Base-by-base conservation (phyloP, 2,329 filamentous ascomycete genomes). In the Penicillium sp. region DNA sequence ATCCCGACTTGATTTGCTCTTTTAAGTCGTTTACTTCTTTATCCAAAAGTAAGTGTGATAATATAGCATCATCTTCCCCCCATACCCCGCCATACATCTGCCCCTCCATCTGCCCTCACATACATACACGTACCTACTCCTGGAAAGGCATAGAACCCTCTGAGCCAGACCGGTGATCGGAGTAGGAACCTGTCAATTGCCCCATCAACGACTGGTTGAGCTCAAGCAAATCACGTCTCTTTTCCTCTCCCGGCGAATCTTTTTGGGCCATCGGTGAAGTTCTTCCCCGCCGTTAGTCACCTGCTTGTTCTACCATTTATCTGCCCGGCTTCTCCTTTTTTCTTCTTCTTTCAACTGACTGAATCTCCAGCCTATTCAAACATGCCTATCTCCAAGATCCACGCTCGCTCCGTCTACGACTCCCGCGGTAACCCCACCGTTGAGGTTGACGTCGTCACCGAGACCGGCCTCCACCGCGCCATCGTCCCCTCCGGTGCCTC, bases 341-440 rank as follows among this genome's bases (percentile, higher is more conserved):
- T 52, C 49, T 43, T 57, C 38, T 49, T 55, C 47, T 54, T 57
- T 27, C 56, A 65, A 62, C 59, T 57, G 57, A 72, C 63, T 69
- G 59, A 69, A 62, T 52, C 42, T 39, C 49, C 62, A 71, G 65
- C 56, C 54, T 60, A 52, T 62, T 57, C 50, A 56, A 43, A 51
- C 67, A 99, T 99, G 94, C 82, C 90, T 72, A 91, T 94, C 79
- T 86, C 87, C 78, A 93, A 92, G 84, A 85, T 94, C 75, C 89
- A 92, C 85, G 90, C 90, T 74, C 90, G 94, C 76, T 92, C 89
- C 74, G 92, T 99, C 83, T 99, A 93, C 86, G 94, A 99, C 86
- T 97, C 94, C 78, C 93, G 94, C 67, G 86, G 86, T 77, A 99
- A 99, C 88, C 94, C 94, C 73, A 99, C 94, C 75, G 93, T 97